Conservation (phyloP, 106 monocot species). For the Dioscorea zingiberensis region DNA sequence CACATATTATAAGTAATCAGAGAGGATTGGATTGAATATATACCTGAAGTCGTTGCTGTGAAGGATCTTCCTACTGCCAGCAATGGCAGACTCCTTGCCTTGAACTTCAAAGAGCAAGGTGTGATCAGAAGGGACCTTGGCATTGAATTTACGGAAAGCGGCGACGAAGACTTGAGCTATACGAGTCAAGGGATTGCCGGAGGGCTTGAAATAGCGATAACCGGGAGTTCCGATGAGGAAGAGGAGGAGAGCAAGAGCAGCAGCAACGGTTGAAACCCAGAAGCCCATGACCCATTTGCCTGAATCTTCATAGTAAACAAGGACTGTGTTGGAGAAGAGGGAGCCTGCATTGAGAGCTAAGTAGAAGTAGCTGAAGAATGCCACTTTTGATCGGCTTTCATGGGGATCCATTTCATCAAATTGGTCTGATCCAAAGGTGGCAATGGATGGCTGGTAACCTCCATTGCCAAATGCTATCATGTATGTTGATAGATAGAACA, state of each 20-base stretch:
- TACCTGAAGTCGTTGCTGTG: constrained; percentile 56
- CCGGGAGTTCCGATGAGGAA: constrained; percentile 39
- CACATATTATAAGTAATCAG: too few relatives aligned
- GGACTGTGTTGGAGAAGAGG: constrained; percentile 66
- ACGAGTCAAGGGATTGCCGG: constrained; percentile 57
- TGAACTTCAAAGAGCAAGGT: constrained; percentile 47
- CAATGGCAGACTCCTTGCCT: constrained; percentile 40
- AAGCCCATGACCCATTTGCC: constrained; percentile 66
- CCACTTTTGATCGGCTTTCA: constrained; percentile 39
- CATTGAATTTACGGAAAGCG: constrained; percentile 36
- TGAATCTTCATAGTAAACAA: constrained; percentile 64
- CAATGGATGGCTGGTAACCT: constrained; percentile 58
- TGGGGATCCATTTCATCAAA: constrained; percentile 57
- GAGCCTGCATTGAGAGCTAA: constrained; percentile 77
- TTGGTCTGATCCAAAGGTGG: constrained; percentile 66
- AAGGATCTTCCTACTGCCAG: constrained; percentile 51
- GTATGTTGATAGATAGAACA: constrained; percentile 78
- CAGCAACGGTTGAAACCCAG: constrained; percentile 43
- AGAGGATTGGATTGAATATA: background rate
- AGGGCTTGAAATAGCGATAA: constrained; percentile 58
- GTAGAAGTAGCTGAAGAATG: constrained; percentile 95
- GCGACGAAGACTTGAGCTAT: constrained; percentile 67
- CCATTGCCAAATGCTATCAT: constrained; percentile 76
- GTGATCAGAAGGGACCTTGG: constrained; percentile 20
- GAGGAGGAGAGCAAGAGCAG: constrained; percentile 34